phyloP scores from a whole-genome alignment of 306 rosid genomes.

The Adenanthera pavonina region DNA sequence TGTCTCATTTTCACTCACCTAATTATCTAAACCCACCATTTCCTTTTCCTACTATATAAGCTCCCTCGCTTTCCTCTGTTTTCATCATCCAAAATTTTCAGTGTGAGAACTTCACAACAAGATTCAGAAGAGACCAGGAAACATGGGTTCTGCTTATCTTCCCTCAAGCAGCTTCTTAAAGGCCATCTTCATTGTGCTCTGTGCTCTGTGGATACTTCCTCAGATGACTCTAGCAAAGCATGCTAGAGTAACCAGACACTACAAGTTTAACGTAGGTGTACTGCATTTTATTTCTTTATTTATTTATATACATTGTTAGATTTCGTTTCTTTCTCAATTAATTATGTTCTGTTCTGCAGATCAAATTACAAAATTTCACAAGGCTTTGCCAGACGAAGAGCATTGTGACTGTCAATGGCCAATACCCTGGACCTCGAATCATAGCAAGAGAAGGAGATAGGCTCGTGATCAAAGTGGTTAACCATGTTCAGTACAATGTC shows the following conservation, averaged over 20 bases:
- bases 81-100: conserved; percentile 48
- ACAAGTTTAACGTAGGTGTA: conserved; percentile 63
- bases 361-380: conserved; percentile 63
- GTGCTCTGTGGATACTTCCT: conserved; percentile 47
- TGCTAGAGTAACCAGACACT: conserved; percentile 66
- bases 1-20: conserved; percentile 61
- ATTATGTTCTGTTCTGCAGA: conserved; percentile 33
- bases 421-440: conserved; percentile 70
- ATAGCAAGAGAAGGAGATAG: conserved; percentile 84
- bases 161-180: conserved; percentile 33
- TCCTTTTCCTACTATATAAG: conserved; percentile 42
- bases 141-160: conserved; percentile 46
- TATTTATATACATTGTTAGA: background rate
- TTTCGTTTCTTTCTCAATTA: too few species aligned
- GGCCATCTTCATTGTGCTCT: conserved; percentile 40
- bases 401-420: conserved; percentile 72
- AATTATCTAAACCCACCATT: conserved; percentile 54
- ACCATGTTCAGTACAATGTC: conserved; percentile 63
- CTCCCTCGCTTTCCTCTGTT: conserved; percentile 30
- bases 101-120: conserved; percentile 15
- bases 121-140: background rate
- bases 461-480: conserved; percentile 62
- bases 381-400: conserved; percentile 78
- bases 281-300: conserved; percentile 4
- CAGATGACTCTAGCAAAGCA: conserved; percentile 52